Evolutionary conservation across 148 eudicot species (phyloP), one percentile per base, ranked within the genome.

Genomic region (Pharnaceum exiguum): DNA sequence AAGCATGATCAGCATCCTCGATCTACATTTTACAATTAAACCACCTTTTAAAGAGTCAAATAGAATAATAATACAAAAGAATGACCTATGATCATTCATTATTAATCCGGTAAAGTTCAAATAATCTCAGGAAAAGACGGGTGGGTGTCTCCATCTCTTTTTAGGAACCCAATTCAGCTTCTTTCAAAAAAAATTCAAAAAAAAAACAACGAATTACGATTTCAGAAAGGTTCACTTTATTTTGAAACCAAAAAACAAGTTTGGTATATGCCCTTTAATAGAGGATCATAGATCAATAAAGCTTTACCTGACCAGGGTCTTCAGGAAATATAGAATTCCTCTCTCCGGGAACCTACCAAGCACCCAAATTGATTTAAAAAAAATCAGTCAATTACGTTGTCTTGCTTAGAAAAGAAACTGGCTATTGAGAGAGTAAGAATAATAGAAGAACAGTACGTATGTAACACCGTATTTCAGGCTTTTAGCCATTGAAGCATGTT

Each of bases 231-330:
- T 39, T n/a, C 36, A 10, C 71, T 72, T 66, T 70, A 63, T 22
- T 67, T 60, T 61, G 46, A 62, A 65, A 59, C 43, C 36, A 3
- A 45, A 51, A 54, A 43, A 37, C 23, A 62, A 57, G 30, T 59
- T 60, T 28, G 22, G 37, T 45, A 48, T 46, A 63, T 61, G 75
- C 62, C 67, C 70, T 76, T 70, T 45, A 60, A 68, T 46, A 60
- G 66, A 60, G 71, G 74, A 57, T 42, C 75, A 75, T 70, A 65
- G 82, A 75, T 76, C 81, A 63, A 72, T 79, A 73, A 79, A 73
- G 59, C 38, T 64, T 68, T 85, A 85, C 96, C 93, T 88, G 89
- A 33, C 91, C 91, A 74, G 96, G 86, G 76, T 88, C 96, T 72
- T 88, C 89, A 69, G 89, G 89, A 78, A 85, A 85, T 68, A 80